Conservation (phyloP, 2,329 filamentous ascomycete genomes). For the Fulvia fulva region DNA sequence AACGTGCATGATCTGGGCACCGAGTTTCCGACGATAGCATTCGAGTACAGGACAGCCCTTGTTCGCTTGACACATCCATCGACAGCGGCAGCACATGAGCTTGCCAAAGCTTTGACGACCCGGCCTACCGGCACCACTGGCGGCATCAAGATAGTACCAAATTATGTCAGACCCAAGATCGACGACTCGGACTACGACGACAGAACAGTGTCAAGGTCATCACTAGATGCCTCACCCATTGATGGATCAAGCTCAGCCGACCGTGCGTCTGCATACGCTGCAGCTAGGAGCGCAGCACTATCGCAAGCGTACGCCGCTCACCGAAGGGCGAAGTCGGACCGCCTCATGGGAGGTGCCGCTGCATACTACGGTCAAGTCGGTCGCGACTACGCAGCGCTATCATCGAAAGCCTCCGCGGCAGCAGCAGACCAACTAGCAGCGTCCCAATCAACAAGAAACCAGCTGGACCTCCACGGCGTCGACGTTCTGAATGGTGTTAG, state of each 20-base stretch:
- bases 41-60: slow-evolving; percentile 49
- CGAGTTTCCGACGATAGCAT: slow-evolving; percentile 52
- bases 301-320: slow-evolving; percentile 56
- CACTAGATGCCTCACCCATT: slow-evolving; percentile 22
- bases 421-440: slow-evolving; percentile 69
- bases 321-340: slow-evolving; percentile 63
- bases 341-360: slow-evolving; percentile 69
- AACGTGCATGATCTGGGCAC: slow-evolving; percentile 52
- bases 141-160: slow-evolving; percentile 46
- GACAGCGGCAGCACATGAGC: slow-evolving; percentile 54
- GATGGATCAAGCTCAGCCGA: slow-evolving; percentile 4
- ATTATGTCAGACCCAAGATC: slow-evolving; percentile 42
- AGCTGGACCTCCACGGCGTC: slow-evolving; percentile 79
- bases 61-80: slow-evolving; percentile 56
- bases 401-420: slow-evolving; percentile 57
- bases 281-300: slow-evolving; percentile 50
- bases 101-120: slow-evolving; percentile 53
- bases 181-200: slow-evolving; percentile 25
- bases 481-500: slow-evolving; percentile 74
- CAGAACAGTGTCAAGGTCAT: slow-evolving; percentile 20
- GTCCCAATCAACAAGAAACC: slow-evolving; percentile 54
- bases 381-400: slow-evolving; percentile 58
- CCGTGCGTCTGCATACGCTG: slow-evolving; percentile 35
- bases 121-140: slow-evolving; percentile 36
- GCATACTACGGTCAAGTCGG: slow-evolving; percentile 70